These are phyloP conservation scores for Truncatella angustata DNA, from an alignment of 2,329 filamentous ascomycete genomes.

Conservation along the genomic window DNA sequence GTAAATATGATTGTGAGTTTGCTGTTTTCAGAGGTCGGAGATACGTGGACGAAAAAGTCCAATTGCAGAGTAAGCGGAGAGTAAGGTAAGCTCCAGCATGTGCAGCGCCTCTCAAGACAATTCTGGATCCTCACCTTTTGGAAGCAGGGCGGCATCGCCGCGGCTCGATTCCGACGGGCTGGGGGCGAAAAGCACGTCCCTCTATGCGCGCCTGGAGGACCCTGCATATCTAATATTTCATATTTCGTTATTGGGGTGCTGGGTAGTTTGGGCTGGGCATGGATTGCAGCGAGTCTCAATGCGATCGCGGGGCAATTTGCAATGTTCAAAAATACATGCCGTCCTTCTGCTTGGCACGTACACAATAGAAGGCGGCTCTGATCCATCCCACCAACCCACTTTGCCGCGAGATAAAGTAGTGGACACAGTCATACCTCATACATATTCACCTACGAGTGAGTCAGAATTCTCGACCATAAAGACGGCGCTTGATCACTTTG, in stretches of 20 bases:
- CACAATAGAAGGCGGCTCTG: too few species aligned
- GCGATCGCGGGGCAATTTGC: not conserved
- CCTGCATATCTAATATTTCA: not conserved
- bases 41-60: too few species aligned
- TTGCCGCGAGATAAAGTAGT: not conserved
- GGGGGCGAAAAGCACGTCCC: not conserved
- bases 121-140: too few species aligned
- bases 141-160: constrained; percentile 3
- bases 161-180: not conserved
- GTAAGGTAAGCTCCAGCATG: not conserved
- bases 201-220: not conserved
- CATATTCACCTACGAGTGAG: not conserved
- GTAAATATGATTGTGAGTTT: not conserved
- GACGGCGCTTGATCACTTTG: not conserved
- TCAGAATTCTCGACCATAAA: constrained; percentile 4
- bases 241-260: not conserved
- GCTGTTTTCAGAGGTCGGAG: too few species aligned
- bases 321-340: not conserved
- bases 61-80: constrained; percentile 2
- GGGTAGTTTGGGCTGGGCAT: not conserved
- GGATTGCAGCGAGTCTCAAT: not conserved
- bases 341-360: too few species aligned
- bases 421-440: too few species aligned
- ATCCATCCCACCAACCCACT: not conserved
- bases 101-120: too few species aligned